These are phyloP conservation scores for Jasminum sambac DNA, from an alignment of 257 asterid genomes.

Conservation along the genomic window DNA sequence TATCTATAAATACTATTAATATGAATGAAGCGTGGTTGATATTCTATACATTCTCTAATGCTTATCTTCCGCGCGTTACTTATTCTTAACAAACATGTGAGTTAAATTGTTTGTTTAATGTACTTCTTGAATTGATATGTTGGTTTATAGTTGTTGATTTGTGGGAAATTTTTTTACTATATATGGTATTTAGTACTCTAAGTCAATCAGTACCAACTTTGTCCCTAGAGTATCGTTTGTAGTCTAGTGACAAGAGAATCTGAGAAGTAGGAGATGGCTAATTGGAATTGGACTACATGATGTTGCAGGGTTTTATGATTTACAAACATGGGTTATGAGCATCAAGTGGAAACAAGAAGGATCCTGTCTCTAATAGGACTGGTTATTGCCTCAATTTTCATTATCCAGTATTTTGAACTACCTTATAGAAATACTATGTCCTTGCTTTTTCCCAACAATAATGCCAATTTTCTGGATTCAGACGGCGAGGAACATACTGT, in stretches of 20 bases:
- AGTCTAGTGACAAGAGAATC: too few relatives aligned
- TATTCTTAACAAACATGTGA: too few relatives aligned
- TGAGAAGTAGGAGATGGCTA: too few relatives aligned
- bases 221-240: too few relatives aligned
- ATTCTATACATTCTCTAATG: too few relatives aligned
- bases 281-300: background rate
- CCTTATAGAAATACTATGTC: slow-evolving; percentile 55
- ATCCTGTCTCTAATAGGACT: slow-evolving; percentile 49
- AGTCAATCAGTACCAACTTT: too few relatives aligned
- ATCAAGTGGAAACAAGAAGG: slow-evolving; percentile 44
- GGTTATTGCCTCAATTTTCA: slow-evolving; percentile 42
- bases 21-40: background rate
- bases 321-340: slow-evolving; percentile 34
- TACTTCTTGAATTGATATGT: background rate
- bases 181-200: background rate
- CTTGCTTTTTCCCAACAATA: slow-evolving; percentile 28
- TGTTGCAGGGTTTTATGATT: slow-evolving; percentile 18
- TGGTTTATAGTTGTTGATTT: background rate
- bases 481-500: background rate
- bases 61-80: too few relatives aligned
- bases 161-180: background rate
- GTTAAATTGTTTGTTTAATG: background rate
- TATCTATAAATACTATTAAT: background rate
- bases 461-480: background rate
- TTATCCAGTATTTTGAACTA: slow-evolving; percentile 57